A percentile compares a stretch with the other conserved stretches of the same genome.
These are phyloP conservation scores for Blastomyces silverae DNA, from an alignment of 2,329 filamentous ascomycete genomes.

Conservation along the genomic window DNA sequence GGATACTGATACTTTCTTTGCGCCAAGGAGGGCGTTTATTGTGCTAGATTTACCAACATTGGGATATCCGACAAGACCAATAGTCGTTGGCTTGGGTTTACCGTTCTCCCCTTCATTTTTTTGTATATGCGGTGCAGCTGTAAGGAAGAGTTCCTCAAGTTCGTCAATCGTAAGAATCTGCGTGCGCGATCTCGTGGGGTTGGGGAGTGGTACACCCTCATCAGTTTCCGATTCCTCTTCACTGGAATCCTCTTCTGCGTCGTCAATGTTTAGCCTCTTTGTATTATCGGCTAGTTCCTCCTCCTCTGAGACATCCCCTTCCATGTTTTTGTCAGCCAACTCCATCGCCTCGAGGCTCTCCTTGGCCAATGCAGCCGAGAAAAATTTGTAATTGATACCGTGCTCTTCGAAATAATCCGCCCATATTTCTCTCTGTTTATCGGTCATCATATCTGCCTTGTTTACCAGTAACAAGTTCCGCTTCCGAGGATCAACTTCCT, in stretches of 20 bases:
- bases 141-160: slow-evolving; percentile 78
- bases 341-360: slow-evolving; percentile 72
- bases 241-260: slow-evolving; percentile 32
- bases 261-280: slow-evolving; percentile 43
- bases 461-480: slow-evolving; percentile 90
- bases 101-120: slow-evolving; percentile 33
- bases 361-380: slow-evolving; percentile 87
- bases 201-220: slow-evolving; percentile 27
- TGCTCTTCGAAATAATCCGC: slow-evolving; percentile 75
- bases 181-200: slow-evolving; percentile 47
- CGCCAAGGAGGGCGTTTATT: slow-evolving; percentile 96
- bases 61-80: slow-evolving; percentile 93
- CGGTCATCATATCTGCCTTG: slow-evolving; percentile 98
- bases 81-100: slow-evolving; percentile 59
- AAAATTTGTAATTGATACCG: slow-evolving; percentile 87
- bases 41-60: slow-evolving; percentile 99
- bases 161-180: slow-evolving; percentile 89
- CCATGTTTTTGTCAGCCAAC: slow-evolving; percentile 41
- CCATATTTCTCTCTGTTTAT: slow-evolving; percentile 74
- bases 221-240: slow-evolving; percentile 24
- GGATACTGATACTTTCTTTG: slow-evolving; percentile 97
- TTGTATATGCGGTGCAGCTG: slow-evolving; percentile 56
- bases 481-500: slow-evolving; percentile 81
- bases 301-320: slow-evolving; percentile 44
- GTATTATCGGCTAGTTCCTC: slow-evolving; percentile 42